Evolutionary conservation across 371 early-diverging fungal species (phyloP).

Genomic region (Mycotypha africana): DNA sequence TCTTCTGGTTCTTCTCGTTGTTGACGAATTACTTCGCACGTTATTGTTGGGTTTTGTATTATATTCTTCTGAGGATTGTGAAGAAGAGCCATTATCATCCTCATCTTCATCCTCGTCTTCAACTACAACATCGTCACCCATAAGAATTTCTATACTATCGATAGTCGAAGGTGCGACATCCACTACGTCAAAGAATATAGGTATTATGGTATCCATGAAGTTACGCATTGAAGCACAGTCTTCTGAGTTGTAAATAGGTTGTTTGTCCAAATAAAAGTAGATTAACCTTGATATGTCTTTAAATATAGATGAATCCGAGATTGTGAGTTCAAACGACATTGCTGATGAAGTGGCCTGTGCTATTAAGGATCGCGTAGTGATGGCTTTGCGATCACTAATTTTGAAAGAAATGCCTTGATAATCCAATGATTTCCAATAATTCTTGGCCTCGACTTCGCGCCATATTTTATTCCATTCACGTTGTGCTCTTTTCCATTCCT

Average conservation of each 20-base stretch:
- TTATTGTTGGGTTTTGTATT: neutral
- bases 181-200: conserved; percentile 63
- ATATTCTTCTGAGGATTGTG: no score
- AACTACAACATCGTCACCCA: conserved; percentile 30
- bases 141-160: conserved; percentile 25
- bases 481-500: conserved; percentile 83
- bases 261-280: conserved; percentile 43
- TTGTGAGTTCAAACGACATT: conserved; percentile 11
- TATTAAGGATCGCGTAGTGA: conserved; percentile 71
- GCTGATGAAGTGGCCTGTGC: conserved; percentile 75
- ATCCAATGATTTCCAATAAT: conserved; percentile 97
- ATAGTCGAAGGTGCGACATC: conserved; percentile 20
- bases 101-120: conserved; percentile 21
- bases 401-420: conserved; percentile 89
- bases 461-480: conserved; percentile 92
- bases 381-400: conserved; percentile 75
- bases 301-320: conserved; percentile 58
- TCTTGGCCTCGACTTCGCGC: conserved; percentile 91
- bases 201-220: conserved; percentile 69
- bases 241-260: conserved; percentile 41
- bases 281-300: conserved; percentile 63
- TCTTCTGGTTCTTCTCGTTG: conserved; percentile 1
- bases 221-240: conserved; percentile 69
- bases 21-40: neutral
- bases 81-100: neutral